Conservation (phyloP, 2,329 filamentous ascomycete genomes). For the Cryphonectria parasitica region DNA sequence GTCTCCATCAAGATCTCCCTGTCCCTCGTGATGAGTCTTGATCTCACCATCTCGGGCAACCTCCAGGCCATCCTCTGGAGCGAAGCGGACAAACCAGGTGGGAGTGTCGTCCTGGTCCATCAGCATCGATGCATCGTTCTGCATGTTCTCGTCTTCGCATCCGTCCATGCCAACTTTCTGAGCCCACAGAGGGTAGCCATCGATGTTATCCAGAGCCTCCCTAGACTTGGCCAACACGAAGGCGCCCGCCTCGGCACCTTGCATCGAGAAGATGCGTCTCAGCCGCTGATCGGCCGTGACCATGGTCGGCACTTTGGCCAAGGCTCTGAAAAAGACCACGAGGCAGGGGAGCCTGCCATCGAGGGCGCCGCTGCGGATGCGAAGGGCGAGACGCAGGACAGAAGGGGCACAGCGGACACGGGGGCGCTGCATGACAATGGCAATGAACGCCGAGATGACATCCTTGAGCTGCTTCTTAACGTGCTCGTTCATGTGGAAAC, state of each 20-base stretch:
- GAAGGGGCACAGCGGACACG: background rate
- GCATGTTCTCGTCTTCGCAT: background rate
- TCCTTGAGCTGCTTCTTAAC: background rate
- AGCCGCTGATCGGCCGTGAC: background rate
- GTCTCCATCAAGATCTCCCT: background rate
- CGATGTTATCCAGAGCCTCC: background rate
- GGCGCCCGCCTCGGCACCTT: background rate
- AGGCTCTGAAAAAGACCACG: background rate
- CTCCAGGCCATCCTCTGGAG: background rate
- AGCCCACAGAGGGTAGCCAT: background rate
- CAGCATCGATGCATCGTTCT: background rate
- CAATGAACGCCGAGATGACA: background rate
- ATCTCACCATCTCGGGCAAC: background rate
- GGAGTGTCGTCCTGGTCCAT: background rate
- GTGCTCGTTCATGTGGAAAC: background rate
- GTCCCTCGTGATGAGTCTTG: background rate
- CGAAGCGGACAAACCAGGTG: background rate
- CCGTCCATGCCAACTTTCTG: background rate
- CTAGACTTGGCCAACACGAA: background rate
- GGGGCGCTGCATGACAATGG: background rate
- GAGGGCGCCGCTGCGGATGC: background rate
- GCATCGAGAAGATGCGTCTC: background rate
- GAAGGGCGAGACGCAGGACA: background rate
- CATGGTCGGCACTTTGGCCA: background rate
- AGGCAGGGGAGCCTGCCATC: background rate